Conservation (phyloP, 768 basidiomycete genomes). For the Hericium erinaceus region DNA sequence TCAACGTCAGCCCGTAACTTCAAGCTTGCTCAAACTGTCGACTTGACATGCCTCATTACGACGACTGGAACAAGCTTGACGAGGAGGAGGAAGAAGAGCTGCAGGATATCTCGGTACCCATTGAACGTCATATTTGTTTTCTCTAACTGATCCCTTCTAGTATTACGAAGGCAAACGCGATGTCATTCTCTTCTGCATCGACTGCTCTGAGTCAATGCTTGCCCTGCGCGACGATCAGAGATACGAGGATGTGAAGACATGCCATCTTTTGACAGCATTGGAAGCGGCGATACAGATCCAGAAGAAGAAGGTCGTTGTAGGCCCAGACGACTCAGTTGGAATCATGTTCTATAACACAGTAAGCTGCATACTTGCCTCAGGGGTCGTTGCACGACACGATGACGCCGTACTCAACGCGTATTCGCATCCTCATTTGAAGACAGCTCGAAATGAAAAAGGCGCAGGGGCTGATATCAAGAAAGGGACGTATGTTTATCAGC, state of each 20-base stretch:
- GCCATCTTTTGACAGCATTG: conserved; percentile 70
- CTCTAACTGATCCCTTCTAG: conserved; percentile 26
- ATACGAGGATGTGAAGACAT: conserved; percentile 59
- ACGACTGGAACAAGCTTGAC: conserved; percentile 73
- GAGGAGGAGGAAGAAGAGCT: conserved; percentile 81
- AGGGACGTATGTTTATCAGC: conserved; percentile 64
- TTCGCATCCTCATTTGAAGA: conserved; percentile 7
- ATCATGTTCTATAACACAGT: conserved; percentile 92
- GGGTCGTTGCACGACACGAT: too few species aligned
- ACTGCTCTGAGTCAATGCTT: conserved; percentile 89
- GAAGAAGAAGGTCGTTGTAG: conserved; percentile 82
- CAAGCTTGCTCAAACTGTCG: neutral
- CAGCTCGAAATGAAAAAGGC: conserved; percentile 29
- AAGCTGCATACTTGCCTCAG: conserved; percentile 20
- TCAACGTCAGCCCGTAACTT: neutral
- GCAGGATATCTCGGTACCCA: conserved; percentile 52
- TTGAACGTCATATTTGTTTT: neutral
- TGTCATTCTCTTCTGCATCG: conserved; percentile 91
- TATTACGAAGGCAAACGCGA: conserved; percentile 69
- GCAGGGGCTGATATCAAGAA: conserved; percentile 53
- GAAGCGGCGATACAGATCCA: conserved; percentile 80
- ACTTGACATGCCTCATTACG: conserved; percentile 55
- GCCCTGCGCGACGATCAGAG: conserved; percentile 53
- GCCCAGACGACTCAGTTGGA: conserved; percentile 85
- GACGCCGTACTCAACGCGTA: too few species aligned